Conservation (phyloP, 495 filamentous ascomycete species). For the Tuber melanosporum region DNA sequence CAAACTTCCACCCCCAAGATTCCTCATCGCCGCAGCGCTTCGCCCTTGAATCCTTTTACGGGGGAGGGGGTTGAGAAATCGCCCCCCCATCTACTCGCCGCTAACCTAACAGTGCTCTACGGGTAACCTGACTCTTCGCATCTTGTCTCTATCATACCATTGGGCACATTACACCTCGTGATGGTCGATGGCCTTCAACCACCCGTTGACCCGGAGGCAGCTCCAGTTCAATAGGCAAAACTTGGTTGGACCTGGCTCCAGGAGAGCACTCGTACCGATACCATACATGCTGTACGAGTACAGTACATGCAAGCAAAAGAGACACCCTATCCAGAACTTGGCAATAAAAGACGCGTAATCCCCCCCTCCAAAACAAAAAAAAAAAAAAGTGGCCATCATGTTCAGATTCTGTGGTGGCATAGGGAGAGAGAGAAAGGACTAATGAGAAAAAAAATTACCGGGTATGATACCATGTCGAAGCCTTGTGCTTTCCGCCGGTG, state of each 20-base stretch:
- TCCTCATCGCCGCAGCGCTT: background rate
- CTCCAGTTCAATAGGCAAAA: background rate
- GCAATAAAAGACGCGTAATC: conserved; percentile 1
- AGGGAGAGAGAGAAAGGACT: background rate
- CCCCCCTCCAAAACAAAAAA: background rate
- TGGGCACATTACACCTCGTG: background rate
- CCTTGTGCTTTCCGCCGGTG: background rate
- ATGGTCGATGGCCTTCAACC: background rate
- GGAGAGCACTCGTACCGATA: background rate
- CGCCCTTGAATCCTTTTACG: background rate
- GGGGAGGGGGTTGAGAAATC: background rate
- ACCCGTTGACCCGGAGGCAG: background rate
- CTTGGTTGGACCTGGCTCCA: background rate
- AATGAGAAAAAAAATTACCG: background rate
- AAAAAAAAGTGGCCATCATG: background rate
- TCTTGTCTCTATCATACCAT: background rate
- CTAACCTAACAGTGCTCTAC: background rate
- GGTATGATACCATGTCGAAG: background rate
- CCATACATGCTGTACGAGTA: background rate
- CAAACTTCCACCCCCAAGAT: background rate
- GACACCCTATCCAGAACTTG: background rate
- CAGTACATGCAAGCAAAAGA: too few relatives aligned
- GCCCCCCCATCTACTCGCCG: background rate
- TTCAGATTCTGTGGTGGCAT: background rate
- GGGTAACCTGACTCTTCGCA: background rate